Base-by-base conservation (phyloP, 768 basidiomycete species). In the Mycena leptocephala region DNA sequence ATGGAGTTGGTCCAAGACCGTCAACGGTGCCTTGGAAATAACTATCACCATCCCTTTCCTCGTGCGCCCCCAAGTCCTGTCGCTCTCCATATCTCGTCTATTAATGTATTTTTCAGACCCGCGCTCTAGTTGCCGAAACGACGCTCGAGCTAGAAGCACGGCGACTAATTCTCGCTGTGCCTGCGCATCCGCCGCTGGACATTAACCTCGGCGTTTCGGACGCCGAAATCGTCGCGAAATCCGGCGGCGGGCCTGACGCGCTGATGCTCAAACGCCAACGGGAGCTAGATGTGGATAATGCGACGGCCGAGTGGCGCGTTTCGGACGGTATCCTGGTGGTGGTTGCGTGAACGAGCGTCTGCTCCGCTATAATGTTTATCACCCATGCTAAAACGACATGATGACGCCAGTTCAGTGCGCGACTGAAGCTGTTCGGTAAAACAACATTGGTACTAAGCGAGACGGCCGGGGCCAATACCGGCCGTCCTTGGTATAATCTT, bases 251-350 rank as follows among this genome's bases (percentile, higher is more conserved):
- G 4, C 55, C 76, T 18, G 46, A 75, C 22, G 80, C 80, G 5
- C 80, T 94, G 64, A 83, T 81, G 72, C 86, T 95, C 43, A 94
- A 94, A 79, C 88, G 91, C 53, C 88, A 90, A 79, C 85, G 92
- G 7, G 86, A 88, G 46, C 87, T 95, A 20, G 88, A 94, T 71
- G 90, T 95, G 0, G 93, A 94, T 28, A 82, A 79, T 2, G 94
- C 94, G 0, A 85, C 81, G 58, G 94, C 93, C 9, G 92, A 95
- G 81, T 96, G 95, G 95, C 87, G 86, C 39, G 88, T 94, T 26
- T 89, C 85, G 8, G 90, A 93, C 58, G 86, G 85, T 10, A 75
- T 84, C 56, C 81, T 95, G 64, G 81, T 91, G 6, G 79, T 95
- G 18, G 80, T 83, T 62, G 88, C 83, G 10, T 89, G 77, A 84